Percentiles rank a stretch among this genome's conserved stretches.
Conservation (phyloP, 371 early-diverging fungal species). For the Smittium mucronatum region DNA sequence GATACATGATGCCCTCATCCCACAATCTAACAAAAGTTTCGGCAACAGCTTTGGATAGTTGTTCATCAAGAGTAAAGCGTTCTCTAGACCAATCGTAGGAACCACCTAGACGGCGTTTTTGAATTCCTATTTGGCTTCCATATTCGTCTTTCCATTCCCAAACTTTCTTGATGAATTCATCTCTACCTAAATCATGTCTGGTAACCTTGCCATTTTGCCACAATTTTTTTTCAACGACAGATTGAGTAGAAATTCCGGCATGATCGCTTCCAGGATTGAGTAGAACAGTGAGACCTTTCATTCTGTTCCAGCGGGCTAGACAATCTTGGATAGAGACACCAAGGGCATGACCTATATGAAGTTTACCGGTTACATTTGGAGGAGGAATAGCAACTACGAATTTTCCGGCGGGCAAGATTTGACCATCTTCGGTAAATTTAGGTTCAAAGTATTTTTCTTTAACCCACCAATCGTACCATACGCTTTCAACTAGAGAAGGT, state of each 20-base stretch:
- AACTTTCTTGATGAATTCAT: conserved; percentile 77
- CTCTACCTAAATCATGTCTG: conserved; percentile 91
- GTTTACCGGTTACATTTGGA: conserved; percentile 98
- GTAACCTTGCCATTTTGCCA: conserved; percentile 68
- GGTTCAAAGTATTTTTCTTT: conserved; percentile 88
- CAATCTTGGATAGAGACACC: conserved; percentile 95
- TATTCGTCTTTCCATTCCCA: conserved; percentile 97
- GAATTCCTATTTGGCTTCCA: conserved; percentile 75
- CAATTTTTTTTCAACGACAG: conserved; percentile 94
- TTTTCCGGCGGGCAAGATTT: conserved; percentile 58
- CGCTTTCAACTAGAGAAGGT: conserved; percentile 85
- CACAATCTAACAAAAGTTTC: conserved; percentile 94
- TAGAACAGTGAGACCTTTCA: conserved; percentile 91
- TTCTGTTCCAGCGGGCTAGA: conserved; percentile 95
- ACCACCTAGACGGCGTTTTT: conserved; percentile 88
- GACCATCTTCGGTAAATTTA: conserved; percentile 51
- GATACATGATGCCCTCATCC: conserved; percentile 94
- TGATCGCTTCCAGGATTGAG: conserved; percentile 99
- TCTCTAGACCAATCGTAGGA: conserved; percentile 91
- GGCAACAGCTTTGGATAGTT: conserved; percentile 68
- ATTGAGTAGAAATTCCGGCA: conserved; percentile 98
- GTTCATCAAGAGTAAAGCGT: conserved; percentile 93
- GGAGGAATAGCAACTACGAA: conserved; percentile 97
- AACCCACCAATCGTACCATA: conserved; percentile 97
- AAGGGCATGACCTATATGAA: conserved; percentile 98